A percentile compares a stretch with the other conserved stretches of the same genome.
phyloP scores from a whole-genome alignment of 768 basidiomycete species.

The Heimioporus sp. region DNA sequence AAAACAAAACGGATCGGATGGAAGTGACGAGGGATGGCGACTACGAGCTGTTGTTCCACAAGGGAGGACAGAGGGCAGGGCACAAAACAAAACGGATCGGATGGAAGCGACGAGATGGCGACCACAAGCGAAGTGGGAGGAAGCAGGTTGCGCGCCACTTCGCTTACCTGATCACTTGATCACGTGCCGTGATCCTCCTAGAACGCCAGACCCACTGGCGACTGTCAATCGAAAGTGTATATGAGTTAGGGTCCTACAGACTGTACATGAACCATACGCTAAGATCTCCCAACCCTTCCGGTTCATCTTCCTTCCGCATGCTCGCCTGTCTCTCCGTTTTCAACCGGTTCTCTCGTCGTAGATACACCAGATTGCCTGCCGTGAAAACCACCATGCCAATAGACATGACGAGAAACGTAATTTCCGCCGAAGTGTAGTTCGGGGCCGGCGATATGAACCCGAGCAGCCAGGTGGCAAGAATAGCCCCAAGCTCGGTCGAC shows the following conservation, averaged over 20 bases:
- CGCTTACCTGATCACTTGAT: too few relatives aligned
- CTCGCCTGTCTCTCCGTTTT: slow-evolving; percentile 39
- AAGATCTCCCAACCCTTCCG: slow-evolving; percentile 43
- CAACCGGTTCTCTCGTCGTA: slow-evolving; percentile 43
- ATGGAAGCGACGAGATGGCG: too few relatives aligned
- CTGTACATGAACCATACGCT: slow-evolving; percentile 58
- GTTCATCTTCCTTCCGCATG: slow-evolving; percentile 36
- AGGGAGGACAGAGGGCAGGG: too few relatives aligned
- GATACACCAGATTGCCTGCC: slow-evolving; percentile 38
- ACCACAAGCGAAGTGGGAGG: too few relatives aligned
- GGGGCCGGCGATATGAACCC: slow-evolving; percentile 50
- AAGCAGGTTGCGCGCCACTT: too few relatives aligned
- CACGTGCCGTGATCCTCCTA: too few relatives aligned
- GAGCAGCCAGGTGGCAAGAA: slow-evolving; percentile 60
- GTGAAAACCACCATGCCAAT: slow-evolving; percentile 37
- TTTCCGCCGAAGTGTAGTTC: slow-evolving; percentile 45
- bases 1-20: too few relatives aligned
- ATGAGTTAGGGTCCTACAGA: slow-evolving; percentile 25
- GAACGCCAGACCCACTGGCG: too few relatives aligned
- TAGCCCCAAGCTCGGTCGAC: slow-evolving; percentile 55
- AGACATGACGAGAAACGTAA: slow-evolving; percentile 36
- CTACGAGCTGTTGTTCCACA: too few relatives aligned
- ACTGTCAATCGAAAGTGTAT: too few relatives aligned
- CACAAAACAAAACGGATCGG: too few relatives aligned
- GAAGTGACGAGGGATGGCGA: too few relatives aligned